phyloP scores from a whole-genome alignment of 495 filamentous ascomycete species.

The Aspergillus nanangensis region DNA sequence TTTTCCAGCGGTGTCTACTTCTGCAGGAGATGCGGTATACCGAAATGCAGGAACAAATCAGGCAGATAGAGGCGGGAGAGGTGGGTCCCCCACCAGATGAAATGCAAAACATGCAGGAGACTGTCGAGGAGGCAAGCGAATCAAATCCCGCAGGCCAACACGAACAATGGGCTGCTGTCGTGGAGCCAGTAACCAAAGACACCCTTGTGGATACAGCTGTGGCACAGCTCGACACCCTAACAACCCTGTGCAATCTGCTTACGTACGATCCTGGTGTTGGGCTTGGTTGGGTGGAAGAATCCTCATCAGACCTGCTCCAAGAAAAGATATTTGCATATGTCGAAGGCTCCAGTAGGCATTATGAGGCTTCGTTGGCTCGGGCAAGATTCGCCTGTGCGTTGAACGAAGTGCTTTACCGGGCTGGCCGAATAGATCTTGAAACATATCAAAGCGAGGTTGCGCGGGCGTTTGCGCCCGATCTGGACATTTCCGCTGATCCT shows the following conservation, averaged over 20 bases:
- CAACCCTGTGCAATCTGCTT: constrained; percentile 51
- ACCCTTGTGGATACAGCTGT: constrained; percentile 61
- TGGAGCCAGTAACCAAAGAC: constrained; percentile 56
- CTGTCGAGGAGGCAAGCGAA: constrained; percentile 4
- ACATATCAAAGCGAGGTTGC: constrained; percentile 48
- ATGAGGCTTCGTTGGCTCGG: constrained; percentile 48
- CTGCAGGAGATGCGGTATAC: constrained; percentile 53
- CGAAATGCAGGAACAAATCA: constrained; percentile 45
- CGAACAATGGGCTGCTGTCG: constrained; percentile 58
- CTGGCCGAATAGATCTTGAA: constrained; percentile 36
- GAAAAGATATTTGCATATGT: constrained; percentile 46
- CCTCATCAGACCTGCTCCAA: constrained; percentile 41
- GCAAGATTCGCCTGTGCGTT: constrained; percentile 51
- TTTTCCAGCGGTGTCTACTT: constrained; percentile 58
- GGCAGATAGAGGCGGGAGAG: constrained; percentile 35
- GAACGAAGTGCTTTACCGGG: constrained; percentile 52
- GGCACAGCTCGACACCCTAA: constrained; percentile 56
- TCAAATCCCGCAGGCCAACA: constrained; percentile 29
- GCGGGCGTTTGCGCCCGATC: constrained; percentile 34
- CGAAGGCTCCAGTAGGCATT: constrained; percentile 35
- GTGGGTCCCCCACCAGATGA: constrained; percentile 15
- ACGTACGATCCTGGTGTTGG: constrained; percentile 31
- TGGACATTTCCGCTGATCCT: constrained; percentile 40
- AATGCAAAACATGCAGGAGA: constrained; percentile 13
- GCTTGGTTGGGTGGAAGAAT: constrained; percentile 53